Conservation (phyloP, 2,329 filamentous ascomycete species). For the Diaporthe helianthi region DNA sequence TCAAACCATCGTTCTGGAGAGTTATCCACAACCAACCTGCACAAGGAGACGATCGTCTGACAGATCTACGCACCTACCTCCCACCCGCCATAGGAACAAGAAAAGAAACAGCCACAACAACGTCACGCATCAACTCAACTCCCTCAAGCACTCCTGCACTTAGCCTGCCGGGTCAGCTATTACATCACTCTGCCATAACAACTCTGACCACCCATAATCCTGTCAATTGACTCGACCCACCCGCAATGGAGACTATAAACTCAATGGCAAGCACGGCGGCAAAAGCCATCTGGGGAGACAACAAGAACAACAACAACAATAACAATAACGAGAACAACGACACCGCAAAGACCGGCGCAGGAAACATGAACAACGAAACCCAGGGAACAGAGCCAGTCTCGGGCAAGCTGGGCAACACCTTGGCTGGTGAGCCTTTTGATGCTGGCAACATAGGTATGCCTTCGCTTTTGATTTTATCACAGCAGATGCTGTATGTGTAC, state of each 20-base stretch:
- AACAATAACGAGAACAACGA: slow-evolving; percentile 1
- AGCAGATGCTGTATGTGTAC: not conserved
- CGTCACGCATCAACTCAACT: slow-evolving; percentile 17
- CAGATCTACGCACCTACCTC: not conserved
- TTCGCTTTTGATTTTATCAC: too few species aligned
- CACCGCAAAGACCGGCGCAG: slow-evolving; percentile 46
- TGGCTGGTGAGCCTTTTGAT: slow-evolving; percentile 76
- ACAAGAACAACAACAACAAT: slow-evolving; percentile 41
- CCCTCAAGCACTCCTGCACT: not conserved
- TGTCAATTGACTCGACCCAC: slow-evolving; percentile 35
- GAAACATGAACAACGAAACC: slow-evolving; percentile 49
- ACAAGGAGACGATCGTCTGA: slow-evolving; percentile 1
- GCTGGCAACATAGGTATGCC: slow-evolving; percentile 72
- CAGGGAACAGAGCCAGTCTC: slow-evolving; percentile 70
- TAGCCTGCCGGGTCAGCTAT: not conserved
- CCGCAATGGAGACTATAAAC: slow-evolving; percentile 69
- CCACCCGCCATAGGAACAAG: not conserved
- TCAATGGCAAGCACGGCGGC: slow-evolving; percentile 58
- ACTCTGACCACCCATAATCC: not conserved
- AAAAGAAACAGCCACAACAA: not conserved
- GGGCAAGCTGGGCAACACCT: slow-evolving; percentile 72
- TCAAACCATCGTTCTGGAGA: not conserved
- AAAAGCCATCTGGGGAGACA: slow-evolving; percentile 56
- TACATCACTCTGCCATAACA: slow-evolving; percentile 1
- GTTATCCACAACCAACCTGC: slow-evolving; percentile 5